A percentile compares a stretch with the other conserved stretches of the same genome.
These are phyloP conservation scores for Mucor lusitanicus DNA, from an alignment of 371 early-diverging fungal genomes.

Conservation along the genomic window DNA sequence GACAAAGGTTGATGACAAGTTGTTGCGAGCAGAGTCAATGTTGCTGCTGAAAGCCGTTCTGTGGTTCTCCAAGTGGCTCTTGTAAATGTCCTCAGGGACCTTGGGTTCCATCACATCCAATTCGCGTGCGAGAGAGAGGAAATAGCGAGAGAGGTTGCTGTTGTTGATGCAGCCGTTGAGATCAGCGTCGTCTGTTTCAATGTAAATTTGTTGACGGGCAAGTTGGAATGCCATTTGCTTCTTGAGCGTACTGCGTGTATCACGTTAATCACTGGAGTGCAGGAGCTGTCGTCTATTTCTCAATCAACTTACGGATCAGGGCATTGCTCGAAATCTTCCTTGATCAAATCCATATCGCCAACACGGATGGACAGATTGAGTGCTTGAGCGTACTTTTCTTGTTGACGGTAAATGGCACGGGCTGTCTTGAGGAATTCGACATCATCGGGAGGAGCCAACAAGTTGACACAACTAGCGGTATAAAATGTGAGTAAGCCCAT, in stretches of 20 bases:
- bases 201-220: conserved; percentile 85
- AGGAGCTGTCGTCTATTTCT: no score
- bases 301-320: conserved; percentile 73
- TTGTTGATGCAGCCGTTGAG: conserved; percentile 88
- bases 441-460: conserved; percentile 92
- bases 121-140: conserved; percentile 86
- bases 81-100: conserved; percentile 97
- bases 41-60: conserved; percentile 64
- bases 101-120: conserved; percentile 95
- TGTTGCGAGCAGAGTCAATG: conserved; percentile 94
- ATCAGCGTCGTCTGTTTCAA: conserved; percentile 83
- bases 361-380: conserved; percentile 85
- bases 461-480: conserved; percentile 78
- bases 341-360: conserved; percentile 79
- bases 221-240: conserved; percentile 96
- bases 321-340: conserved; percentile 88
- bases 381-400: conserved; percentile 81
- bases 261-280: neutral
- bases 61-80: conserved; percentile 90
- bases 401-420: conserved; percentile 86
- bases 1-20: conserved; percentile 95
- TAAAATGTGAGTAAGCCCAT: neutral
- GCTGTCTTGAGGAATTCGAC: conserved; percentile 81
- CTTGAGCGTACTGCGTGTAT: conserved; percentile 59
- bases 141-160: conserved; percentile 82